phyloP scores from a whole-genome alignment of 2,329 filamentous ascomycete species.

The Sarocladium strictum region DNA sequence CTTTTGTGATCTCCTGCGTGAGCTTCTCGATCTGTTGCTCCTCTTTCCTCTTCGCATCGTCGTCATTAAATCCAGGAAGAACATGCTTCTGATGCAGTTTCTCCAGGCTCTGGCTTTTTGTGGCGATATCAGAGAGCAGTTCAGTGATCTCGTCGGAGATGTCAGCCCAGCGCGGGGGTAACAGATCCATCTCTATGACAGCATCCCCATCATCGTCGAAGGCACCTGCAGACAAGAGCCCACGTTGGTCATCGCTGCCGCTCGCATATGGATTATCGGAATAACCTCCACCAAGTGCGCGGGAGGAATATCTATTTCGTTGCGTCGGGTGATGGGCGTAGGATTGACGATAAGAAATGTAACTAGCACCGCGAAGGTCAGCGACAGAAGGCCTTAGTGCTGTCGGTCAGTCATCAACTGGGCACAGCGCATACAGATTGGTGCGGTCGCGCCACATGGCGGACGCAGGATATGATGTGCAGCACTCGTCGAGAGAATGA shows the following conservation, averaged over 20 bases:
- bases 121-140: conserved; percentile 70
- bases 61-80: conserved; percentile 92
- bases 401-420: conserved; percentile 1
- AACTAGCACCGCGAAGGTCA: conserved; percentile 46
- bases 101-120: conserved; percentile 78
- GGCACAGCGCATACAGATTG: conserved; percentile 67
- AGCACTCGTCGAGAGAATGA: neutral
- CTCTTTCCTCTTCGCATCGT: conserved; percentile 79
- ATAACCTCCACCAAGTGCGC: conserved; percentile 47
- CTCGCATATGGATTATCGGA: conserved; percentile 50
- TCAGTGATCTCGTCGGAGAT: conserved; percentile 91
- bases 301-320: conserved; percentile 62
- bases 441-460: conserved; percentile 99
- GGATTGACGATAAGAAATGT: conserved; percentile 98
- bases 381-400: neutral
- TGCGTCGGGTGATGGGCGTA: conserved; percentile 92
- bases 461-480: conserved; percentile 35
- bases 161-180: conserved; percentile 94
- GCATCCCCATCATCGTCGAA: conserved; percentile 86
- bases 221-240: conserved; percentile 74
- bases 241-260: conserved; percentile 54
- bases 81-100: conserved; percentile 96
- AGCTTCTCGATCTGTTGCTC: conserved; percentile 85
- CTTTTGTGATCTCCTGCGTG: conserved; percentile 82
- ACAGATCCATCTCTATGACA: conserved; percentile 95